These are phyloP conservation scores for Sarocladium kiliense DNA, from an alignment of 2,329 filamentous ascomycete species.

Conservation along the genomic window DNA sequence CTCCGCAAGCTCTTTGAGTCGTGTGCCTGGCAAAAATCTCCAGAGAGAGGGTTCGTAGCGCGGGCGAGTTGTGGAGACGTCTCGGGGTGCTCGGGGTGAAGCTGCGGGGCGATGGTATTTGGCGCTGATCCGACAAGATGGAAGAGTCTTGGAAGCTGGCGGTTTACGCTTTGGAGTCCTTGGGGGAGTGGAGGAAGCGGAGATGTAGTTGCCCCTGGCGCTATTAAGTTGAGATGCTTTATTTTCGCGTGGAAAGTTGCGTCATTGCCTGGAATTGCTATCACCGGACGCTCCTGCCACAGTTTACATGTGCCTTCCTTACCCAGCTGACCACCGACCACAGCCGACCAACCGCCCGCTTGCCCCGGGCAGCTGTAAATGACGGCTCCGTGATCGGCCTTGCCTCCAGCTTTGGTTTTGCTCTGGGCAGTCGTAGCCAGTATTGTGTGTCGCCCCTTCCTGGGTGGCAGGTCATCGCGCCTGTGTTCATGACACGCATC, in stretches of 20 bases:
- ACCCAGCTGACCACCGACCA: background rate
- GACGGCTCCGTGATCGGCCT: background rate
- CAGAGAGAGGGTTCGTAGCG: background rate
- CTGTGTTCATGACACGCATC: no score
- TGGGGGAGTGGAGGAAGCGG: background rate
- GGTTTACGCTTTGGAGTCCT: background rate
- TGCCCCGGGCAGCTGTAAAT: background rate
- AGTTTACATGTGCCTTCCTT: background rate
- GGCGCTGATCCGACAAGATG: background rate
- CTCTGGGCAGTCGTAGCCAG: no score
- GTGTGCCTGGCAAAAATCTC: slow-evolving; percentile 1
- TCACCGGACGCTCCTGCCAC: background rate
- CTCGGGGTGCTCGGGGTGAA: slow-evolving; percentile 9
- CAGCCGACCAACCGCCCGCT: background rate
- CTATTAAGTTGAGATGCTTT: background rate
- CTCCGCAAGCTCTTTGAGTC: background rate
- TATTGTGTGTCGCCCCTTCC: no score
- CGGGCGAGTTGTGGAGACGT: background rate
- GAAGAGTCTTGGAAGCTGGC: background rate
- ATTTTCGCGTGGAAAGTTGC: background rate
- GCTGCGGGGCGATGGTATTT: background rate
- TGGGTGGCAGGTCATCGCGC: no score
- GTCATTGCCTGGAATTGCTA: background rate
- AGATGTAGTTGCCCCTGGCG: background rate
- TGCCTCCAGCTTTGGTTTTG: background rate